Conservation (phyloP, 805 yeast species). For the Pichia scutulata region DNA sequence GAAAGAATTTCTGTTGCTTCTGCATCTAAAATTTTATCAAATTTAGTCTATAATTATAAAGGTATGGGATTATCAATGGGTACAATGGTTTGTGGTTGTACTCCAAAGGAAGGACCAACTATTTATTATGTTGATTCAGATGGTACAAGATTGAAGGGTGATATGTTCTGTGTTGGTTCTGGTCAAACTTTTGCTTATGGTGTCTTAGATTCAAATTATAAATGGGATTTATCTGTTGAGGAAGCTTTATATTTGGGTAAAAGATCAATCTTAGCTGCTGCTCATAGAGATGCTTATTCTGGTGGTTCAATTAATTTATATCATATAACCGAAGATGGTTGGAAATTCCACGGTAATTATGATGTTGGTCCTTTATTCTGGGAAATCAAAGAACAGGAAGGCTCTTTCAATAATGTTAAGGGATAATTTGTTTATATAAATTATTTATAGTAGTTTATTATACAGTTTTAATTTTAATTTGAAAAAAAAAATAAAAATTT, state of each 20-base stretch:
- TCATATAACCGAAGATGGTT: constrained; percentile 89
- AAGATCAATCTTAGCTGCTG: constrained; percentile 92
- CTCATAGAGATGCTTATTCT: constrained; percentile 96
- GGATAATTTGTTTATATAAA: constrained; percentile 22
- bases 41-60: constrained; percentile 86
- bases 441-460: too few species aligned
- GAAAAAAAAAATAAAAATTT: background rate
- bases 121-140: constrained; percentile 95
- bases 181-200: constrained; percentile 99
- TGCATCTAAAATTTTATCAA: constrained; percentile 87
- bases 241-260: constrained; percentile 93
- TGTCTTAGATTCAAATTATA: constrained; percentile 86
- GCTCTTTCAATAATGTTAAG: constrained; percentile 78
- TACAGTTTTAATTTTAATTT: background rate
- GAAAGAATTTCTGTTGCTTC: constrained; percentile 95
- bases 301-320: constrained; percentile 94
- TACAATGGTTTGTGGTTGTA: constrained; percentile 97
- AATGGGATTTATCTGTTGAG: constrained; percentile 86
- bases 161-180: constrained; percentile 93
- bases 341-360: constrained; percentile 93
- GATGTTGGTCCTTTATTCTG: constrained; percentile 88
- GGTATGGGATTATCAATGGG: constrained; percentile 99
- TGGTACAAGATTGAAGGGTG: constrained; percentile 93
- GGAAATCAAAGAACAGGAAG: constrained; percentile 82
- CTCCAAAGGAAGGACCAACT: constrained; percentile 91